Evolutionary conservation across 805 yeast species (phyloP), one percentile per base, ranked within the genome.

Genomic region (Candida chilensis): DNA sequence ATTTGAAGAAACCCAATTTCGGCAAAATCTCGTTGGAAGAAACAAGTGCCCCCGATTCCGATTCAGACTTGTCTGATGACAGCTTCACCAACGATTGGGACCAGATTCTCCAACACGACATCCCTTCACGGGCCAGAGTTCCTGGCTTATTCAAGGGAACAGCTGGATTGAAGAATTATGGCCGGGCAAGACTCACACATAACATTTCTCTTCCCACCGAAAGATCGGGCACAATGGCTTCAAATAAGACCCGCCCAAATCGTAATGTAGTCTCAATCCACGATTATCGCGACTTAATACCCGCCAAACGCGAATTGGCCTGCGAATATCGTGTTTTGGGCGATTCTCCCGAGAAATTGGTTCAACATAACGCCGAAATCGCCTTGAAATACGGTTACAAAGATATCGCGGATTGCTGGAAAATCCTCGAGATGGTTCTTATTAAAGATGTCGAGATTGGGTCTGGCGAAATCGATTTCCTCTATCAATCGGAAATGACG

Each of bases 371-470:
- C 47, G 74, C 86, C 1, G 55, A 58, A 15, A 78, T 88, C 3
- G 94, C 95, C 2, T 60, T 59, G 16, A 67, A 67, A 30, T 63
- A 70, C 52, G 85, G 83, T 0, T 66, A 70, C 29, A 55, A 54
- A 5, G 85, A 75, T 15, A 61, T 85, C 2, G 75, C 82, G 5
- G 78, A 80, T 37, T 76, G 82, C 17, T 88, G 96, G 96, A 69
- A 62, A 36, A 56, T 80, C 9, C 42, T 82, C 12, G 69, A 67
- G 18, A 54, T 66, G 43, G 42, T 70, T 1, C 38, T 72, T 27
- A 51, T 57, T 5, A 71, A 67, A 32, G 70, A 66, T 31, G 58
- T 62, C 4, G 42, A 34, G 17, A 17, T 50, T 7, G 50, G 12
- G 7, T 21, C 31, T 11, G 32, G 33, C 10, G 26, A 34, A 1